phyloP scores from a whole-genome alignment of 2,329 filamentous ascomycete species.

The Epichloe sp. region DNA sequence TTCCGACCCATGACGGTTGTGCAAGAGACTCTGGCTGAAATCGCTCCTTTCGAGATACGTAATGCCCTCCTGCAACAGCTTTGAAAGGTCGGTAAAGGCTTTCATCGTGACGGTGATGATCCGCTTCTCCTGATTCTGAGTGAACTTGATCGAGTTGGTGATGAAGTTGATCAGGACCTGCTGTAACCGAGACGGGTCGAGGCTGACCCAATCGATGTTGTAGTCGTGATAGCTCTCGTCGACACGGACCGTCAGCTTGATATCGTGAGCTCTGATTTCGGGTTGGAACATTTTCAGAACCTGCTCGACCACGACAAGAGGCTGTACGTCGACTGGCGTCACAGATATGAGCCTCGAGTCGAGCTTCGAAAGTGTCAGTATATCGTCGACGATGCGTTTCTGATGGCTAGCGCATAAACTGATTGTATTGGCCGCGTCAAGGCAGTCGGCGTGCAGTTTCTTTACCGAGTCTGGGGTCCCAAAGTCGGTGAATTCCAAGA shows the following conservation, averaged over 20 bases:
- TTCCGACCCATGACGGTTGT: slow-evolving; percentile 22
- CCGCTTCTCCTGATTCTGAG: slow-evolving; percentile 43
- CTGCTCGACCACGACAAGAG: slow-evolving; percentile 48
- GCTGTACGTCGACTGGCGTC: slow-evolving; percentile 56
- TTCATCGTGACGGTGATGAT: slow-evolving; percentile 51
- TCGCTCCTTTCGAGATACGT: slow-evolving; percentile 34
- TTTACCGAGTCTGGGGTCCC: slow-evolving; percentile 27
- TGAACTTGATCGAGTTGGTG: slow-evolving; percentile 52
- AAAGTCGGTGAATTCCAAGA: slow-evolving; percentile 26
- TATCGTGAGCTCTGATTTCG: slow-evolving; percentile 57
- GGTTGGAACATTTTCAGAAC: slow-evolving; percentile 69
- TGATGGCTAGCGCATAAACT: slow-evolving; percentile 67
- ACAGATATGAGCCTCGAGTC: slow-evolving; percentile 58
- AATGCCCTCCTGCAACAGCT: slow-evolving; percentile 24
- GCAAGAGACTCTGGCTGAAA: slow-evolving; percentile 1
- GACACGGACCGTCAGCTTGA: slow-evolving; percentile 54
- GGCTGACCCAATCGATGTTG: slow-evolving; percentile 55
- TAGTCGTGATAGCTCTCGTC: slow-evolving; percentile 52
- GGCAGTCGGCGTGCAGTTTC: slow-evolving; percentile 36
- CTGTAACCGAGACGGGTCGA: slow-evolving; percentile 61
- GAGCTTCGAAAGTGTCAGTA: slow-evolving; percentile 55
- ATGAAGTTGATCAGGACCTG: slow-evolving; percentile 67
- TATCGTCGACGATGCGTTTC: slow-evolving; percentile 58
- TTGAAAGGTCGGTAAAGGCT: slow-evolving; percentile 40
- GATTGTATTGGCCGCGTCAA: slow-evolving; percentile 68